Evolutionary conservation across 306 rosid species (phyloP).

Genomic region (Acacia confusa): DNA sequence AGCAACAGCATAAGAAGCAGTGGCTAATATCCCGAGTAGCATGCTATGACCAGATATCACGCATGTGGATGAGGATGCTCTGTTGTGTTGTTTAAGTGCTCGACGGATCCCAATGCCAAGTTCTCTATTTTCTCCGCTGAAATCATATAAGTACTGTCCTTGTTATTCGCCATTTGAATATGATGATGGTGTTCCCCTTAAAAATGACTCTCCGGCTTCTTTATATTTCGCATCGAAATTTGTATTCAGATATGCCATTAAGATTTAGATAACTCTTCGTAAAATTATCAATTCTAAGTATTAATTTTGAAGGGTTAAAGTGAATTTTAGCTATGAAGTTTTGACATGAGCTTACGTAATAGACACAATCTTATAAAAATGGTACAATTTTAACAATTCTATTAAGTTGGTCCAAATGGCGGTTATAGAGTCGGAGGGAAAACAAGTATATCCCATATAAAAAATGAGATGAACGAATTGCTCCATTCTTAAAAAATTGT

Average conservation of each 20-base stretch:
- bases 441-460: no score
- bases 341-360: no score
- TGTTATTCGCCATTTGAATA: conserved; percentile 1
- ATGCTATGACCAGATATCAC: conserved; percentile 57
- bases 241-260: background rate
- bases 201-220: background rate
- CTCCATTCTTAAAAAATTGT: no score
- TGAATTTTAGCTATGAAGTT: no score
- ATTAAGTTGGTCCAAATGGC: no score
- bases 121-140: conserved; percentile 65
- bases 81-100: conserved; percentile 30
- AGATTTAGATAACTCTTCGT: background rate
- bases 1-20: conserved; percentile 52
- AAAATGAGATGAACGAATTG: no score
- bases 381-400: no score
- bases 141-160: conserved; percentile 10
- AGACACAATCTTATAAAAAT: no score
- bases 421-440: no score
- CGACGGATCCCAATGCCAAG: conserved; percentile 59
- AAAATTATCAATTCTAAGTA: no score
- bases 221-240: background rate
- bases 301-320: no score
- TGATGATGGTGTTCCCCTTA: background rate
- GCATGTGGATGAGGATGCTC: conserved; percentile 36
- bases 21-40: conserved; percentile 59